phyloP scores from a whole-genome alignment of 768 basidiomycete species.

The Mrakia hoshinonis region DNA sequence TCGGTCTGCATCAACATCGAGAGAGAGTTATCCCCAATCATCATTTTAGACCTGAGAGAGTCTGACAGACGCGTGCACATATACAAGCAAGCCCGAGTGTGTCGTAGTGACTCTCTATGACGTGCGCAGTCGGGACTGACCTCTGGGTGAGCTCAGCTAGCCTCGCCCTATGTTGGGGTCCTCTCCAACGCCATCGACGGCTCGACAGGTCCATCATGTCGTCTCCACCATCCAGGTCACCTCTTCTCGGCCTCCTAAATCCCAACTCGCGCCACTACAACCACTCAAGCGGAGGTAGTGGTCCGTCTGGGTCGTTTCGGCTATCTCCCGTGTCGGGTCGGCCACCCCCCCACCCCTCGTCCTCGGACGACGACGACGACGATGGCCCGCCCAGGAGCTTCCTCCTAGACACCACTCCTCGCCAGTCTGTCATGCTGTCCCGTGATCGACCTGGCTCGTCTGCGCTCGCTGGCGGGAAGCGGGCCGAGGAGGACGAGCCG shows the following conservation, averaged over 20 bases:
- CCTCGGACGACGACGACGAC: background rate
- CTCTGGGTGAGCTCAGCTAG: no score
- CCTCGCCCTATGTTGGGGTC: no score
- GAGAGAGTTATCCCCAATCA: no score
- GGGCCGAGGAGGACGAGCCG: background rate
- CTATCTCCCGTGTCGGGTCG: background rate
- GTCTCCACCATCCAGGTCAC: background rate
- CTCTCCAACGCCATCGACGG: no score
- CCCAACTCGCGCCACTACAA: constrained; percentile 4
- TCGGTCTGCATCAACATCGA: no score
- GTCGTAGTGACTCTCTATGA: no score
- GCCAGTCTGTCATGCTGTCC: background rate
- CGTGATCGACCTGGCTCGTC: background rate
- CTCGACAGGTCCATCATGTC: no score
- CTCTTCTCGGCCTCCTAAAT: background rate
- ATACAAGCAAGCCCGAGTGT: no score
- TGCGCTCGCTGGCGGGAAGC: background rate
- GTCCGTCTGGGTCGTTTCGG: background rate
- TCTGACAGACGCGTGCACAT: no score
- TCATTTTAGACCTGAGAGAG: no score
- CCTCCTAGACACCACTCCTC: background rate
- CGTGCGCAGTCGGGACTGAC: no score
- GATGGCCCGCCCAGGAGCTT: background rate
- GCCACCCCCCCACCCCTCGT: background rate
- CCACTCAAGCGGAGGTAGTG: background rate